Percentiles rank a stretch among this genome's conserved stretches.
Conservation (phyloP, 768 basidiomycete species). For the Rhodotorula babjevae region DNA sequence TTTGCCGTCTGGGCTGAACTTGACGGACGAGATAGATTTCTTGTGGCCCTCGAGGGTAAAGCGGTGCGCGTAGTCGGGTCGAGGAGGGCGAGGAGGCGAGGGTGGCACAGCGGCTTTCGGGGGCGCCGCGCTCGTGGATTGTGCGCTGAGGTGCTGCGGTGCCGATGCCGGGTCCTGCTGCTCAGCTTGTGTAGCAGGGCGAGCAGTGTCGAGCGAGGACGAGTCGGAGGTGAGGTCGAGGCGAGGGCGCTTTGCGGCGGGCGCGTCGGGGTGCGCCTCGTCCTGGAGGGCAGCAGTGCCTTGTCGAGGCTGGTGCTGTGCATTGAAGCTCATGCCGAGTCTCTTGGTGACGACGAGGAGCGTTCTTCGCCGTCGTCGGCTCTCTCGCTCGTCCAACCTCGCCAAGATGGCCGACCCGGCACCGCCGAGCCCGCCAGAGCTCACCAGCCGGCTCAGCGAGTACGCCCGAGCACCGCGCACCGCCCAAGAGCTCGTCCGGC, state of each 20-base stretch:
- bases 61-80: conserved; percentile 53
- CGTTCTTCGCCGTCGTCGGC: too few relatives aligned
- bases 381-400: background rate
- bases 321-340: background rate
- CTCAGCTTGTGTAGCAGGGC: background rate
- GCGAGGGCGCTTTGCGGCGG: conserved; percentile 23
- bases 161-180: too few relatives aligned
- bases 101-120: too few relatives aligned
- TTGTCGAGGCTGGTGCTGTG: background rate
- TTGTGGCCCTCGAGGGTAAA: conserved; percentile 76
- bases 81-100: too few relatives aligned
- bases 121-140: too few relatives aligned
- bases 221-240: background rate
- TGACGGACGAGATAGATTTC: conserved; percentile 72
- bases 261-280: background rate
- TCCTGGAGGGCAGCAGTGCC: background rate
- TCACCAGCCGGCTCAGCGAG: background rate
- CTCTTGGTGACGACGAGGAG: too few relatives aligned
- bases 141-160: too few relatives aligned
- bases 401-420: background rate
- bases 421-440: background rate
- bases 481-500: conserved; percentile 6
- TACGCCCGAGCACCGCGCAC: background rate
- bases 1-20: conserved; percentile 80
- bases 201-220: too few relatives aligned